Base-by-base conservation (phyloP, 495 filamentous ascomycete species). In the Elaphomyces granulatus region DNA sequence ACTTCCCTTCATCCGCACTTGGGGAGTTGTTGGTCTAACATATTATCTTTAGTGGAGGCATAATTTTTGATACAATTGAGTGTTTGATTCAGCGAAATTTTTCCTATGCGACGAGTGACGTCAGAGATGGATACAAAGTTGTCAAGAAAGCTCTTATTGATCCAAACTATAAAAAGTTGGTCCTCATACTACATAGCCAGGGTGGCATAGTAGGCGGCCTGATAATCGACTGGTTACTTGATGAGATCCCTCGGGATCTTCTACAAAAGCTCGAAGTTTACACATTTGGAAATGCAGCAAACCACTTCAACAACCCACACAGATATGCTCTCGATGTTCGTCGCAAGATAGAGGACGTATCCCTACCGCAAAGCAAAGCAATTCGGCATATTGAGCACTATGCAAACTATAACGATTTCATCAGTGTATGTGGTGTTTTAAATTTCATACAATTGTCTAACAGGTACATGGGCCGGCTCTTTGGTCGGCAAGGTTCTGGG, bases 371-470 rank as follows among this genome's bases (percentile, higher is more conserved):
- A n/a, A n/a, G n/a, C n/a, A n/a, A n/a, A n/a, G n/a, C n/a, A n/a
- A 75, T 90, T 36, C 60, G 71, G 1, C 67, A 88, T 41, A 82
- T 93, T 26, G 86, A 94, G 54, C 86, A 94, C 55, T 94, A 92
- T 54, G 79, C 75, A 12, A 84, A 88, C 52, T 68, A 70, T 8
- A 64, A 63, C 12, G 86, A 94, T 48, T 80, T 85, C 44, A 83
- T 93, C 0, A 70, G 81, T 1, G 54, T 74, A 2, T 83, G 79
- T 65, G 86, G 86, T 2, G 72, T 87, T 1, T 64, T 92, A 8
- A 67, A 80, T 44, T 87, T 81, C 31, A 40, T 44, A 7, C 44
- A 46, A 17, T 40, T 60, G 32, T 50, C 56, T 0, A 68, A 68
- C 36, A 68, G 81, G 15, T 94, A 80, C 56, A 73, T 82, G 51